Conservation (phyloP, 1,139 yeast species). For the Yamadazyma songkhlaensis region DNA sequence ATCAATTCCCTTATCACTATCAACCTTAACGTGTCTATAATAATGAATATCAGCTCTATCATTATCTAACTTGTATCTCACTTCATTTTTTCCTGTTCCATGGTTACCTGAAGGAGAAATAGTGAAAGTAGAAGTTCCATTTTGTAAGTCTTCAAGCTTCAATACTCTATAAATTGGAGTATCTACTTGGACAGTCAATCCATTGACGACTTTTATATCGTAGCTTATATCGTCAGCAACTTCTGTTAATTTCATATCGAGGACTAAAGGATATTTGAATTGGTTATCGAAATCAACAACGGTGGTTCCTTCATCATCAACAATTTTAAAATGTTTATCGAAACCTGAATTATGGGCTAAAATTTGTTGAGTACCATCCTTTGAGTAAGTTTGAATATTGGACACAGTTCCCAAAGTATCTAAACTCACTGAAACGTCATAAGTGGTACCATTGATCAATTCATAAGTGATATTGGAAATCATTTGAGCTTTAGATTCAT, state of each 20-base stretch:
- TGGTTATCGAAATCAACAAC: background rate
- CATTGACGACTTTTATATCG: constrained; percentile 18
- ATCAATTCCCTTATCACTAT: constrained; percentile 31
- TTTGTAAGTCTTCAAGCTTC: constrained; percentile 19
- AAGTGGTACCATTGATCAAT: constrained; percentile 34
- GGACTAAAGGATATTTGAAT: constrained; percentile 22
- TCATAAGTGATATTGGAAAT: constrained; percentile 28
- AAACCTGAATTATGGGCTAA: constrained; percentile 28
- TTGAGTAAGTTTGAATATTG: constrained; percentile 30
- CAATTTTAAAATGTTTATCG: constrained; percentile 12
- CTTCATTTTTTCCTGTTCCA: constrained; percentile 43
- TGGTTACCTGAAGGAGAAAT: constrained; percentile 48
- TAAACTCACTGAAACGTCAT: constrained; percentile 20
- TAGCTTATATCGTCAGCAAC: constrained; percentile 6
- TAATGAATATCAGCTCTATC: constrained; percentile 26
- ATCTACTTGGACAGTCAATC: constrained; percentile 17
- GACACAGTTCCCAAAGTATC: constrained; percentile 21
- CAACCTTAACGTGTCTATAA: constrained; percentile 40
- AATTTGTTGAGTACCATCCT: constrained; percentile 29
- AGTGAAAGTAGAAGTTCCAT: constrained; percentile 48
- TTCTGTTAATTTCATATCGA: constrained; percentile 7
- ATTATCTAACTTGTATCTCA: constrained; percentile 34
- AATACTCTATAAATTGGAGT: background rate
- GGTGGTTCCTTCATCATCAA: constrained; percentile 10
- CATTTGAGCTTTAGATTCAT: constrained; percentile 11